Conservation (phyloP, 768 basidiomycete genomes). For the Gymnopilus dilepis region DNA sequence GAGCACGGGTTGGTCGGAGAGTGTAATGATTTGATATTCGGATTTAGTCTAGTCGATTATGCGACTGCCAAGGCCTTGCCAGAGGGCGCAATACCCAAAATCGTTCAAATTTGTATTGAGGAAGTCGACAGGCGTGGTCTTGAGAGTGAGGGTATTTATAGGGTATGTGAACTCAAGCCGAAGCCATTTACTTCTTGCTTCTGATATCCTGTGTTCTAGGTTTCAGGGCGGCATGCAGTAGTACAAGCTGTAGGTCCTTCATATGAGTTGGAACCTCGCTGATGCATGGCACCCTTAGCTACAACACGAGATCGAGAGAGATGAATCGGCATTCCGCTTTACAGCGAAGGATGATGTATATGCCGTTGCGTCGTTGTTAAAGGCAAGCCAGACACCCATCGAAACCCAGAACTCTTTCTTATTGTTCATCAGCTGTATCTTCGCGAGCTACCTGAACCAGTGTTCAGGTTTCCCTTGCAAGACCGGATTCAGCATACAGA, state of each 20-base stretch:
- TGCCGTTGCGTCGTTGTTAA: slow-evolving; percentile 83
- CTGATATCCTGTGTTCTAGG: slow-evolving; percentile 43
- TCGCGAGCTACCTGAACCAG: slow-evolving; percentile 86
- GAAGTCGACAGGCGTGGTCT: slow-evolving; percentile 84
- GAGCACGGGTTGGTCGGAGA: slow-evolving; percentile 81
- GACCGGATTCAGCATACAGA: slow-evolving; percentile 86
- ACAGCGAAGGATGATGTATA: slow-evolving; percentile 80
- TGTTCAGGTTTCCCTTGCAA: slow-evolving; percentile 80
- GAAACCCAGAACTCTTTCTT: slow-evolving; percentile 1
- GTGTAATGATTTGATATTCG: slow-evolving; percentile 89
- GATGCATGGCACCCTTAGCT: slow-evolving; percentile 48
- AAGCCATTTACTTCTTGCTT: slow-evolving; percentile 1
- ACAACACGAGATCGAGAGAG: slow-evolving; percentile 85
- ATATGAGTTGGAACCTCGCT: background rate
- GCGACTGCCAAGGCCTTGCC: slow-evolving; percentile 77
- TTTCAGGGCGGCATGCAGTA: slow-evolving; percentile 83
- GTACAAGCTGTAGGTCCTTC: slow-evolving; percentile 70
- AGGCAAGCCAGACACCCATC: slow-evolving; percentile 55
- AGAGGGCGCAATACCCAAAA: slow-evolving; percentile 80
- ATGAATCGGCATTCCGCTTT: slow-evolving; percentile 79
- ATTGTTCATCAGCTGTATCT: slow-evolving; percentile 63
- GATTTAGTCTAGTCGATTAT: slow-evolving; percentile 87
- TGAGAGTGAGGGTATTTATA: slow-evolving; percentile 81
- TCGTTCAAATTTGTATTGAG: slow-evolving; percentile 78
- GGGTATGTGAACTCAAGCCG: slow-evolving; percentile 47